A percentile compares a stretch with the other conserved stretches of the same genome.
Conservation (phyloP, 352 stramenopile species). For the Pythium plurisporium region DNA sequence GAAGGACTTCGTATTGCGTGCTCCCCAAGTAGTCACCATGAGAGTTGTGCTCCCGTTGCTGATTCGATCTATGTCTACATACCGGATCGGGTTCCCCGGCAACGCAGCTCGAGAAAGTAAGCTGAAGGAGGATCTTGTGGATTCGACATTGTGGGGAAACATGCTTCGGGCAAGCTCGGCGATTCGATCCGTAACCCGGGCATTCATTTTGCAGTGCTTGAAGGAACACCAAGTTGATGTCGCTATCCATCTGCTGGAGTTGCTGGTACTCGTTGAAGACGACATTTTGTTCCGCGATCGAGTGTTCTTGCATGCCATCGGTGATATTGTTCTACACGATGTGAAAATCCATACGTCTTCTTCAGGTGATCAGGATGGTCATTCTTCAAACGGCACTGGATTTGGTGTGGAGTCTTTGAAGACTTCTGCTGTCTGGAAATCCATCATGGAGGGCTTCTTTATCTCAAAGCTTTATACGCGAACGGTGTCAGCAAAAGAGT, state of each 20-base stretch:
- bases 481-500: slow-evolving; percentile 24
- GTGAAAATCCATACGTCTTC: slow-evolving; percentile 21
- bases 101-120: slow-evolving; percentile 27
- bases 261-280: slow-evolving; percentile 56
- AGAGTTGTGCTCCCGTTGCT: slow-evolving; percentile 71
- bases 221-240: slow-evolving; percentile 57
- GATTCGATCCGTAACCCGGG: slow-evolving; percentile 62
- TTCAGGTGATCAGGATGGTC: slow-evolving; percentile 28
- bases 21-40: slow-evolving; percentile 77
- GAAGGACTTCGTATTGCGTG: slow-evolving; percentile 74
- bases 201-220: slow-evolving; percentile 64
- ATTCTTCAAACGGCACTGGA: slow-evolving; percentile 4
- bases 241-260: slow-evolving; percentile 45
- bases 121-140: slow-evolving; percentile 43
- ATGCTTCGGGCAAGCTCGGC: slow-evolving; percentile 66
- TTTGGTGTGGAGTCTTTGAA: slow-evolving; percentile 35
- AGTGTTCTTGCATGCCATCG: slow-evolving; percentile 69
- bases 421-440: slow-evolving; percentile 47
- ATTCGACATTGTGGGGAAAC: slow-evolving; percentile 55
- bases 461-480: slow-evolving; percentile 34
- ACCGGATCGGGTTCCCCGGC: slow-evolving; percentile 27
- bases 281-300: slow-evolving; percentile 64
- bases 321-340: slow-evolving; percentile 49
- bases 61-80: slow-evolving; percentile 51
- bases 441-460: slow-evolving; percentile 63